A percentile compares a stretch with the other conserved stretches of the same genome.
Conservation (phyloP, 2,329 filamentous ascomycete species). For the Tolypocladium cylindrosporum region DNA sequence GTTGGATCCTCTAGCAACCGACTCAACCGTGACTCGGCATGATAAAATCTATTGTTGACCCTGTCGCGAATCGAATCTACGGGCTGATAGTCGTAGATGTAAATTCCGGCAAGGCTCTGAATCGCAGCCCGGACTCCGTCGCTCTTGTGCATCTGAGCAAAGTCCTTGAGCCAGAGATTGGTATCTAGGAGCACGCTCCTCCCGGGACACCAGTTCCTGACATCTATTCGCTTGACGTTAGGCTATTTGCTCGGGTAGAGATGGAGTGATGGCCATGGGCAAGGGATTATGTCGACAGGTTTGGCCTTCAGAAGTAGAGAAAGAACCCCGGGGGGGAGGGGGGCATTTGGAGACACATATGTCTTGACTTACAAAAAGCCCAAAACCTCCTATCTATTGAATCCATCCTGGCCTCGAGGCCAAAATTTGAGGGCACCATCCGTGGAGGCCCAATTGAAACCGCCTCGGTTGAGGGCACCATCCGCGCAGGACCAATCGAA, state of each 20-base stretch:
- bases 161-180: constrained; percentile 29
- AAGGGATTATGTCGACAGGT: neutral
- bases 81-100: constrained; percentile 29
- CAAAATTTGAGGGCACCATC: constrained; percentile 10
- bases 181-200: constrained; percentile 25
- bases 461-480: constrained; percentile 3
- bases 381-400: constrained; percentile 21
- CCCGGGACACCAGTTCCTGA: constrained; percentile 29
- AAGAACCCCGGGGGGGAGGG: too few species aligned
- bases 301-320: neutral
- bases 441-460: constrained; percentile 10
- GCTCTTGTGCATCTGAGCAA: constrained; percentile 26
- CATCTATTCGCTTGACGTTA: constrained; percentile 15
- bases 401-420: constrained; percentile 22
- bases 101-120: constrained; percentile 29
- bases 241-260: neutral
- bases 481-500: constrained; percentile 11
- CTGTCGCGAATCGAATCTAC: constrained; percentile 18
- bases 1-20: constrained; percentile 15
- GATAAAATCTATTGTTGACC: constrained; percentile 21
- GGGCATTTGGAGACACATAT: neutral
- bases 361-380: constrained; percentile 22
- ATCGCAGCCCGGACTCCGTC: constrained; percentile 25
- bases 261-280: neutral
- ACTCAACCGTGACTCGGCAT: constrained; percentile 19